phyloP scores from a whole-genome alignment of 345 rosid genomes.

The Atalantia buxifolia region DNA sequence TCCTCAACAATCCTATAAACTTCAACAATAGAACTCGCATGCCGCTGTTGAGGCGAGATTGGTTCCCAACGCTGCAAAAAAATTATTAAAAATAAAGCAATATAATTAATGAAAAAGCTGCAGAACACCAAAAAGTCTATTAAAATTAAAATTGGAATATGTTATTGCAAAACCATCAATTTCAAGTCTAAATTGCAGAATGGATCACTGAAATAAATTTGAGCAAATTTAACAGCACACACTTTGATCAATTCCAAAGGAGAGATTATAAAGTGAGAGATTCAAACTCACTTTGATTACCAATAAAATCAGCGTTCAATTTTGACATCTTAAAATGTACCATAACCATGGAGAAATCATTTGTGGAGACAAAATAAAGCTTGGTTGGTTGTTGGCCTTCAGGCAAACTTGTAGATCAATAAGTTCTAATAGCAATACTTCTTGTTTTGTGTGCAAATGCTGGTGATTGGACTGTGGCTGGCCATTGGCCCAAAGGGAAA shows the following conservation, averaged over 20 bases:
- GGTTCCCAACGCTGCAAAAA: constrained; percentile 83
- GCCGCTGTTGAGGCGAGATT: constrained; percentile 90
- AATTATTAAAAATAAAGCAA: not conserved
- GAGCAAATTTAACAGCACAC: not conserved
- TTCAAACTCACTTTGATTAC: not conserved
- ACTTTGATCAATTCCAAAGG: not conserved
- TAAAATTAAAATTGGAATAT: not conserved
- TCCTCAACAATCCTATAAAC: constrained; percentile 96
- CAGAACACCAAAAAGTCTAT: not conserved
- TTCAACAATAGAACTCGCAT: constrained; percentile 95
- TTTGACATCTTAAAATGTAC: not conserved
- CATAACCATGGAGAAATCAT: not conserved
- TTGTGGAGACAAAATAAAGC: no score
- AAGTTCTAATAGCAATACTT: no score
- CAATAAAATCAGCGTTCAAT: not conserved
- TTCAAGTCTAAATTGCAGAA: not conserved
- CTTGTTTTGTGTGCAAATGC: no score
- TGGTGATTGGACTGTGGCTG: no score
- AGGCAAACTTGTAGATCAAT: no score
- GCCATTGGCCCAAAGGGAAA: no score
- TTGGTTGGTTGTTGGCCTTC: no score
- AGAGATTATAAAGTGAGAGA: not conserved
- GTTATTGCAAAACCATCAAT: not conserved
- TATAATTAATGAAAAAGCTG: not conserved
- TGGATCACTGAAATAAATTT: not conserved